Evolutionary conservation across 2,329 filamentous ascomycete genomes (phyloP).

Genomic region (Clonostachys rosea): DNA sequence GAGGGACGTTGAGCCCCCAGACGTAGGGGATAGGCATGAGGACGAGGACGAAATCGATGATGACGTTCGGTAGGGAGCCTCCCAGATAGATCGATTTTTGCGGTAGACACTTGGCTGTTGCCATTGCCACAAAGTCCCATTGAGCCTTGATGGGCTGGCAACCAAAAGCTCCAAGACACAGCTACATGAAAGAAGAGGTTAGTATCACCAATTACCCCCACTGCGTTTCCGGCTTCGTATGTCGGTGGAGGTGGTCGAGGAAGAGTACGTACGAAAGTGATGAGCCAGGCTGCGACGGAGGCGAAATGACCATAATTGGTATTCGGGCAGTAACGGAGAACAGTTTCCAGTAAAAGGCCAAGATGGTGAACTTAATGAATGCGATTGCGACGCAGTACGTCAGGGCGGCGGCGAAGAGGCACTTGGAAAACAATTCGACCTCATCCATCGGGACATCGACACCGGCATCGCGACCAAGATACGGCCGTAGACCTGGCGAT

Average conservation of each 20-base stretch:
- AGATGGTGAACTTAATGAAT: neutral
- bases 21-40: constrained; percentile 37
- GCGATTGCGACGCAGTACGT: neutral
- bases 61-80: constrained; percentile 14
- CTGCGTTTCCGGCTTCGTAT: neutral
- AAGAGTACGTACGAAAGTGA: neutral
- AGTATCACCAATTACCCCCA: neutral
- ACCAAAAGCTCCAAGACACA: neutral
- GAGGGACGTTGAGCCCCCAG: constrained; percentile 32
- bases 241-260: neutral
- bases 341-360: neutral
- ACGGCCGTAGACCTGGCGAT: neutral
- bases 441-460: neutral
- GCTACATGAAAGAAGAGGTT: neutral
- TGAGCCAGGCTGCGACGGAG: neutral
- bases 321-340: neutral
- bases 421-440: neutral
- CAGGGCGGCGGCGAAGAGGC: neutral
- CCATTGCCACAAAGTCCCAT: neutral
- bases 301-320: neutral
- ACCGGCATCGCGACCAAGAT: neutral
- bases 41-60: constrained; percentile 37
- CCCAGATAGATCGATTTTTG: neutral
- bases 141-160: neutral
- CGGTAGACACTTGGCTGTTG: neutral